Evolutionary conservation across 441 rosid genomes (phyloP), one percentile per base, ranked within the genome.

Genomic region (Francoa sonchifolia): DNA sequence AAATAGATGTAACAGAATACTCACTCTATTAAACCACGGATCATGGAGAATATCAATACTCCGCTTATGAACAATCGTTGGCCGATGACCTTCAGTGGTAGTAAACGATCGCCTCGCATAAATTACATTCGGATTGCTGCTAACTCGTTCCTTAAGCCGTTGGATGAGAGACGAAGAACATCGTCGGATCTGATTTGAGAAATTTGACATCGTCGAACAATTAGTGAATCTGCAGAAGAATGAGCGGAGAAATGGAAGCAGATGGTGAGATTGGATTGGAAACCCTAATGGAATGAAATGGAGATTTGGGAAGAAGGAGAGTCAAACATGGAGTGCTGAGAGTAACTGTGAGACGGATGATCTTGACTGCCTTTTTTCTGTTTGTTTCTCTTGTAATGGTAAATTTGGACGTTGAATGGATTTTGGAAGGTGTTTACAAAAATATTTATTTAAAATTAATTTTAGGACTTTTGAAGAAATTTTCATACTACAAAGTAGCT

Each of bases 1-100:
- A 5, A 3, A 16, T 16, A 3, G 6, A 31, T n/a, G 23, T 5
- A 30, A 11, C 16, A 18, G 9, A 18, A 20, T 2, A 42, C 9
- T 21, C 18, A 84, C 96, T 87, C 80, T 90, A 62, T 90, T 90
- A 76, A 90, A 90, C 99, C 93, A 90, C 42, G 99, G 96, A 59
- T 90, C 96, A 50, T 86, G 99, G 54, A 90, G 99, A 48, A 86
- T 85, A 38, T 90, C 96, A 45, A 82, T 72, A 60, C 98, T 83
- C 50, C 95, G 93, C 73, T 90, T 90, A 70, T 90, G 89, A 19
- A 90, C 90, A 33, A 90, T 81, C 37, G 82, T 67, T 13, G 95
- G 99, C 6, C 93, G 93, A 55, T 80, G 82, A 23, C 95, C 94
- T 65, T 90, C 99, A n/a, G 76, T 45, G 10, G 95, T 74, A 19